These are phyloP conservation scores for Xanthoconium purpureum DNA, from an alignment of 768 basidiomycete species.

Conservation along the genomic window DNA sequence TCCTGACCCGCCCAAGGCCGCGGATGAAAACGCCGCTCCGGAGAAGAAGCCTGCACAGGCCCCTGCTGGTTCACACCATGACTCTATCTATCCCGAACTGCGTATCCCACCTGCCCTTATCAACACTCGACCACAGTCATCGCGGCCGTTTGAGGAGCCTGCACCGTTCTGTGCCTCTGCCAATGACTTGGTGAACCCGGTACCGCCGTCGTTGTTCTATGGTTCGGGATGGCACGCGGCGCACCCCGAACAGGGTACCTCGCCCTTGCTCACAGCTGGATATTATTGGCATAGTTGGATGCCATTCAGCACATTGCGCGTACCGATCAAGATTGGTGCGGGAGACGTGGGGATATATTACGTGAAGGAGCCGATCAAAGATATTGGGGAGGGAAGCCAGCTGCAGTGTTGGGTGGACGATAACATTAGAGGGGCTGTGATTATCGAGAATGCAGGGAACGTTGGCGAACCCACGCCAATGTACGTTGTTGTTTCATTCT, in stretches of 20 bases:
- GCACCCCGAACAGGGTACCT: slow-evolving; percentile 56
- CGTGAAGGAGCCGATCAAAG: slow-evolving; percentile 62
- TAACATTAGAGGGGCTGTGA: slow-evolving; percentile 74
- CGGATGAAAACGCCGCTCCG: slow-evolving; percentile 31
- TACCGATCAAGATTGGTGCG: slow-evolving; percentile 80
- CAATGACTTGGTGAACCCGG: slow-evolving; percentile 96
- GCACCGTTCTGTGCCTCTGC: slow-evolving; percentile 91
- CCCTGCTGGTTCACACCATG: slow-evolving; percentile 14
- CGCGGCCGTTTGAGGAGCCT: slow-evolving; percentile 74
- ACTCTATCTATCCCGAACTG: slow-evolving; percentile 31
- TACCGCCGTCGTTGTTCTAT: slow-evolving; percentile 90
- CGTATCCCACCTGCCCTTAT: slow-evolving; percentile 71
- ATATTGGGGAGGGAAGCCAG: slow-evolving; percentile 61
- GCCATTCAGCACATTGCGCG: slow-evolving; percentile 76
- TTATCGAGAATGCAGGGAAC: slow-evolving; percentile 75
- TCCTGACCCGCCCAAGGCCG: slow-evolving; percentile 42
- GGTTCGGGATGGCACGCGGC: slow-evolving; percentile 87
- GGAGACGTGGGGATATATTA: slow-evolving; percentile 95
- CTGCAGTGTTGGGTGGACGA: slow-evolving; percentile 98
- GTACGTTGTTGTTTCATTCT: slow-evolving; percentile 46
- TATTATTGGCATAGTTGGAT: slow-evolving; percentile 95
- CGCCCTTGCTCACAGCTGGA: slow-evolving; percentile 52
- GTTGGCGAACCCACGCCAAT: slow-evolving; percentile 57
- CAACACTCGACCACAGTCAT: slow-evolving; percentile 54
- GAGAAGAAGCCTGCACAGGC: slow-evolving; percentile 22